Percentiles rank a stretch among this genome's conserved stretches.
phyloP scores from a whole-genome alignment of 352 stramenopile species.

The Globisporangium polare region DNA sequence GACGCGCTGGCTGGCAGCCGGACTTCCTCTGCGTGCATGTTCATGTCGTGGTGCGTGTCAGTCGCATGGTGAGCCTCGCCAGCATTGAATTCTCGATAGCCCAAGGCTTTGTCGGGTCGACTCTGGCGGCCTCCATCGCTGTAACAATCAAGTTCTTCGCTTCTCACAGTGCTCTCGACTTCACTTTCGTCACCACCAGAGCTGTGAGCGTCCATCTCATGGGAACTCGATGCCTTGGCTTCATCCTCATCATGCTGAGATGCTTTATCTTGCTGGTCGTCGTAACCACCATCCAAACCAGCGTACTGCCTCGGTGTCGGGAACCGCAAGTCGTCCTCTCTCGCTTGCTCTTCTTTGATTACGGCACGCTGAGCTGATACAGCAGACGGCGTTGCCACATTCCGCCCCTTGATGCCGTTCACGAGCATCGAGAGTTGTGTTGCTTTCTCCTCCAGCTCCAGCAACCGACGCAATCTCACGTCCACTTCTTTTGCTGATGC shows the following conservation, averaged over 20 bases:
- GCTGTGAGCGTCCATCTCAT: background rate
- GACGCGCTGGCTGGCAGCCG: background rate
- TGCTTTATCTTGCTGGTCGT: background rate
- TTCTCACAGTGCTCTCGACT: background rate
- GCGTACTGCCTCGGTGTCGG: too few species aligned
- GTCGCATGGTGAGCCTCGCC: background rate
- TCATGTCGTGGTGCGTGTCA: background rate
- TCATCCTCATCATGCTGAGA: background rate
- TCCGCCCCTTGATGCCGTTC: constrained; percentile 6
- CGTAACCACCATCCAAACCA: background rate
- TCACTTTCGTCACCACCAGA: background rate
- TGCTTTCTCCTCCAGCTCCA: constrained; percentile 15
- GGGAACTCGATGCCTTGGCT: background rate
- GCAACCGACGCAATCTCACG: background rate
- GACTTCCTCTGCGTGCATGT: constrained; percentile 5
- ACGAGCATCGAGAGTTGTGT: constrained; percentile 10
- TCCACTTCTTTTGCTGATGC: background rate
- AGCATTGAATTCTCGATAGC: background rate
- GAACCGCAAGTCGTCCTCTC: background rate
- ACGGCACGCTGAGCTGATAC: background rate
- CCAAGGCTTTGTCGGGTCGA: background rate
- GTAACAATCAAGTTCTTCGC: background rate
- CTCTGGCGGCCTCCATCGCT: background rate
- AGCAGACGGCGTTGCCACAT: too few species aligned
- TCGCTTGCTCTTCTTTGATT: background rate